These are phyloP conservation scores for Phytopythium aichiense DNA, from an alignment of 352 stramenopile genomes.

Conservation along the genomic window DNA sequence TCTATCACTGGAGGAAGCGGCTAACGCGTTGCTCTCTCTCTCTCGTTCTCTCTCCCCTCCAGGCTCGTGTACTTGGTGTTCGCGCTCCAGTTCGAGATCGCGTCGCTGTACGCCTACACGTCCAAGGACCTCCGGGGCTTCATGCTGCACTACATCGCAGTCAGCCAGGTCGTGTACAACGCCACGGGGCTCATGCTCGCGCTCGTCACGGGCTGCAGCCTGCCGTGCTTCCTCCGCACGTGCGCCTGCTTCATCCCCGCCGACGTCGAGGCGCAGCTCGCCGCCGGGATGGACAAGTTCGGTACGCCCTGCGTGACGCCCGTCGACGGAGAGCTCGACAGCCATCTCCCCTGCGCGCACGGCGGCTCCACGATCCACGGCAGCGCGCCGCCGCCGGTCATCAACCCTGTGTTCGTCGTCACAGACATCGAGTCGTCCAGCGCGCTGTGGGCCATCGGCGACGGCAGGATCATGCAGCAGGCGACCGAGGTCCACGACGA, in stretches of 20 bases:
- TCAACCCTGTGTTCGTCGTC: slow-evolving; percentile 29
- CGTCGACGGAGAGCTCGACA: slow-evolving; percentile 1
- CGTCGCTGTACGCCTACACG: slow-evolving; percentile 21
- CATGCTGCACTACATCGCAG: slow-evolving; percentile 30
- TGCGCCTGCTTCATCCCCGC: slow-evolving; percentile 36
- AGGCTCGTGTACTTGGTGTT: slow-evolving; percentile 39
- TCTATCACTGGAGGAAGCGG: slow-evolving; percentile 7
- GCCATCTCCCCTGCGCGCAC: not conserved
- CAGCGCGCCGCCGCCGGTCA: slow-evolving; percentile 8
- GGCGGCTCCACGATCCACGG: slow-evolving; percentile 2
- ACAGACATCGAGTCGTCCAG: slow-evolving; percentile 38
- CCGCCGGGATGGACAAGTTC: slow-evolving; percentile 24
- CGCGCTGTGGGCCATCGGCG: slow-evolving; percentile 25
- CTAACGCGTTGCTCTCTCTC: not conserved
- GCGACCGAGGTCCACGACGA: slow-evolving; percentile 41
- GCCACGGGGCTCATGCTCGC: slow-evolving; percentile 31
- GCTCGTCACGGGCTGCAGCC: slow-evolving; percentile 40
- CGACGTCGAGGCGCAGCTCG: slow-evolving; percentile 35
- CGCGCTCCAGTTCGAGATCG: slow-evolving; percentile 35
- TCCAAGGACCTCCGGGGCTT: slow-evolving; percentile 9
- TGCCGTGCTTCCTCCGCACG: slow-evolving; percentile 36
- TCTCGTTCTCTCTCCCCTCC: not conserved
- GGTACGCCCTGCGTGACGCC: slow-evolving; percentile 11
- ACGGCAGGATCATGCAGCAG: slow-evolving; percentile 40
- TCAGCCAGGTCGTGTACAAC: slow-evolving; percentile 43